These are phyloP conservation scores for Phaeophleospora eucalypticola DNA, from an alignment of 2,329 filamentous ascomycete species.

Conservation along the genomic window DNA sequence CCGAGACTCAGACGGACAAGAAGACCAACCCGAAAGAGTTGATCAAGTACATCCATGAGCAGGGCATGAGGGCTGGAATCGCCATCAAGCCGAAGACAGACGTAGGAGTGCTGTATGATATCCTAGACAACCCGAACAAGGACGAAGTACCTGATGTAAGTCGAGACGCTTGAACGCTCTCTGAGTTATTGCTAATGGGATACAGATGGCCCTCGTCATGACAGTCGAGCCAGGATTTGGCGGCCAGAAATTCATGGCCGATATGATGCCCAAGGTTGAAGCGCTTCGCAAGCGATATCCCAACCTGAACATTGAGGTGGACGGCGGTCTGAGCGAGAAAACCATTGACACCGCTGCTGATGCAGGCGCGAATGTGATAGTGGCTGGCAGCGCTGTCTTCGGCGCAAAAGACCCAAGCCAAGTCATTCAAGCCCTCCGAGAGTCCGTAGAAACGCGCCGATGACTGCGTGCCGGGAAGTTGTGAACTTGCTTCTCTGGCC, in stretches of 20 bases:
- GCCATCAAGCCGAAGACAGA: constrained; percentile 91
- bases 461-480: constrained; percentile 25
- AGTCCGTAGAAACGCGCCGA: constrained; percentile 66
- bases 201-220: constrained; percentile 96
- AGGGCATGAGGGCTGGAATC: constrained; percentile 85
- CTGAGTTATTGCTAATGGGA: not conserved
- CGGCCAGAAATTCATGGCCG: constrained; percentile 97
- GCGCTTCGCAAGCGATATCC: constrained; percentile 81
- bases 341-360: constrained; percentile 94
- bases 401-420: constrained; percentile 82
- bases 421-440: constrained; percentile 76
- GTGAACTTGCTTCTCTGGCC: constrained; percentile 13
- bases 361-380: constrained; percentile 95
- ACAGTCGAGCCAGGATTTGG: constrained; percentile 97
- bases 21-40: constrained; percentile 80
- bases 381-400: constrained; percentile 93
- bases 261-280: constrained; percentile 88
- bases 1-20: constrained; percentile 62
- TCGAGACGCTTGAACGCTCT: constrained; percentile 22
- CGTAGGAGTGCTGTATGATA: constrained; percentile 88
- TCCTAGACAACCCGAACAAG: constrained; percentile 68
- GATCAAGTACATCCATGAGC: constrained; percentile 83
- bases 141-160: constrained; percentile 84
- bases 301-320: constrained; percentile 92
- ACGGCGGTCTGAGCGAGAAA: constrained; percentile 80